Evolutionary conservation across 306 rosid genomes (phyloP).

Genomic region (Adenanthera pavonina): DNA sequence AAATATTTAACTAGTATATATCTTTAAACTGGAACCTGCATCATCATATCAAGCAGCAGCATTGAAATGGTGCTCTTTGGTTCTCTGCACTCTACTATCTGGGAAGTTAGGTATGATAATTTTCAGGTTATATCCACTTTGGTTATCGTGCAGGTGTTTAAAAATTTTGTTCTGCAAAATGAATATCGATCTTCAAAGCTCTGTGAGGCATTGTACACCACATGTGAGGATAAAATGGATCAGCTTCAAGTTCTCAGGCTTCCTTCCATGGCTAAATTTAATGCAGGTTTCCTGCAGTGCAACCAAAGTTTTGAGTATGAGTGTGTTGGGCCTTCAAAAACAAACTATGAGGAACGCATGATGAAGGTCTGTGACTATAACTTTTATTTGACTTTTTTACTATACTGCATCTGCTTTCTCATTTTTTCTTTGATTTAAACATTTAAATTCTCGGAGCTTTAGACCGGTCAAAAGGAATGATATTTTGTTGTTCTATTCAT

Average conservation of each 20-base stretch:
- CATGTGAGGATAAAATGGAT: slow-evolving; percentile 93
- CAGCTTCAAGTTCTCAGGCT: slow-evolving; percentile 90
- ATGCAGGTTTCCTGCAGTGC: slow-evolving; percentile 90
- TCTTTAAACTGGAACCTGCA: neutral
- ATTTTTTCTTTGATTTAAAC: neutral
- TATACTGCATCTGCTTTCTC: neutral
- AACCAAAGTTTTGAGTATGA: slow-evolving; percentile 73
- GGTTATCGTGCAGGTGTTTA: slow-evolving; percentile 56
- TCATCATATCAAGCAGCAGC: neutral
- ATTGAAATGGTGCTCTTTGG: slow-evolving; percentile 21
- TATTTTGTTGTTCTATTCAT: neutral
- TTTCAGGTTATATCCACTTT: slow-evolving; percentile 23
- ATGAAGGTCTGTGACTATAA: slow-evolving; percentile 61
- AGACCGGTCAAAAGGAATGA: slow-evolving; percentile 7
- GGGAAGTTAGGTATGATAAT: slow-evolving; percentile 23
- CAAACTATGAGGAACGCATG: slow-evolving; percentile 80
- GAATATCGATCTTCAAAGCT: slow-evolving; percentile 86
- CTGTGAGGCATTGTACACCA: slow-evolving; percentile 79
- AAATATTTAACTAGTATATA: neutral
- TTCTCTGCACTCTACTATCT: neutral
- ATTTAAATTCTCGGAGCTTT: neutral
- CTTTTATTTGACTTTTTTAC: neutral
- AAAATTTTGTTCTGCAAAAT: slow-evolving; percentile 66
- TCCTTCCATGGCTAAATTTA: slow-evolving; percentile 95
- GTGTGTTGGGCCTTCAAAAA: slow-evolving; percentile 91